phyloP scores from a whole-genome alignment of 129 eudicot genomes.

The Daucus carota region DNA sequence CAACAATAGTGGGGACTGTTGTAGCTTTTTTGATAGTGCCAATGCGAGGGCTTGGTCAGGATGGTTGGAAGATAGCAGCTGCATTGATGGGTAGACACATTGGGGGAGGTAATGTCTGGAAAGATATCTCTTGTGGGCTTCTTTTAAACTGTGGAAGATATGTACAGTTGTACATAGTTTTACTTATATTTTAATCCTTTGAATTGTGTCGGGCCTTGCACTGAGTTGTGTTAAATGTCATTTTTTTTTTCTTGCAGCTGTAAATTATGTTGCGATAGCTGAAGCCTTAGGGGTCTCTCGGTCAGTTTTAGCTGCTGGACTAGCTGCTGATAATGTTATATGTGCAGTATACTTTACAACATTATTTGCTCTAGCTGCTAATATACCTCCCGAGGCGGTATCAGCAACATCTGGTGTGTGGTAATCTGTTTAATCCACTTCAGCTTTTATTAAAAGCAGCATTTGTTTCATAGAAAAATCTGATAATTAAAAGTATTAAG shows the following conservation, averaged over 20 bases:
- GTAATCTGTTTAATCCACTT: neutral
- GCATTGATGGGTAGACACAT: slow-evolving; percentile 96
- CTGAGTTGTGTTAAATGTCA: neutral
- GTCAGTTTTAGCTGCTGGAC: slow-evolving; percentile 76
- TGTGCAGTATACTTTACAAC: slow-evolving; percentile 82
- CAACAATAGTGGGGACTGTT: slow-evolving; percentile 68
- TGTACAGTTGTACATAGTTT: neutral
- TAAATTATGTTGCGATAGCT: slow-evolving; percentile 83
- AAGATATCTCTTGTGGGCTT: neutral
- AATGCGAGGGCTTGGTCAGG: slow-evolving; percentile 75
- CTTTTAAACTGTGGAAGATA: neutral
- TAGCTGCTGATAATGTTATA: slow-evolving; percentile 88
- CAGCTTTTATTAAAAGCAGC: neutral
- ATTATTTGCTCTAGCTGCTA: slow-evolving; percentile 78
- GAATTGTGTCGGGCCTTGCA: neutral
- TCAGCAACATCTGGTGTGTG: slow-evolving; percentile 44
- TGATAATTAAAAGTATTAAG: too few species aligned
- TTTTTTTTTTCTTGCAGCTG: slow-evolving; percentile 42
- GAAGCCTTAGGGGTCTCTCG: slow-evolving; percentile 66
- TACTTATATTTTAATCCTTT: neutral
- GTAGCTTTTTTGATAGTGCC: slow-evolving; percentile 80
- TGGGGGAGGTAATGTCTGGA: slow-evolving; percentile 67
- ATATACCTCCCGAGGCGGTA: slow-evolving; percentile 57
- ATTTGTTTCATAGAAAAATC: neutral
- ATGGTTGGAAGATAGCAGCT: slow-evolving; percentile 94